Base-by-base conservation (phyloP, 768 basidiomycete genomes). In the Sarcodon sp. region DNA sequence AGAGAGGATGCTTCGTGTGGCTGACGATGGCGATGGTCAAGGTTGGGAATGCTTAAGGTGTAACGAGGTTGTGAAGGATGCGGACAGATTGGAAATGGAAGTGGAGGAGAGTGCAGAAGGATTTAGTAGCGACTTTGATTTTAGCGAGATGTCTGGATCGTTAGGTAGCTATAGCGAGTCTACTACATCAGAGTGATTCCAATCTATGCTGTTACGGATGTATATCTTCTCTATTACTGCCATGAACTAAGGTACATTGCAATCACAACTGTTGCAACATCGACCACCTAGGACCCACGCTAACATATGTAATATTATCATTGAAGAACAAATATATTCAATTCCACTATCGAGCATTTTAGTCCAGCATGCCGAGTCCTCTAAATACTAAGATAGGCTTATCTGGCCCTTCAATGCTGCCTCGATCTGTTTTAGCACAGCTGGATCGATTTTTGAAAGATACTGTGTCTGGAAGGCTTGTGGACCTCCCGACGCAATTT, bases 1-100 rank as follows among this genome's bases (percentile, higher is more conserved):
- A 11, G 86, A 87, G 58, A 79, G 80, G 51, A 76, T 97, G 68
- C 72, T 88, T 57, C 79, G 75, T 34, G 73, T 74, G 5, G 79
- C 76, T 4, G 83, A 84, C 51, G 87, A 84, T 34, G 51, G 55
- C 10, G 56, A 59, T 3, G 61, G 57, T 1, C 51, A 55, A 9
- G 77, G 69, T 18, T 94, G 92, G 92, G 78, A 80, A 52, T 97
- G 92, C 64, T 61, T 94, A 48, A 71, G 92, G 46, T 97, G 92
- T 59, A 73, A 72, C 6, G 75, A 79, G 51, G 66, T 62, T 10
- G 83, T 91, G 18, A 71, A 67, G 51, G 70, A 71, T 50, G 83
- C 80, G 8, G 79, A 82, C 52, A 69, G 90, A 57, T 72, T 76
- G 51, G 76, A 73, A 49, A 56, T 67, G 18, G 54, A 62, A 9